Conservation (phyloP, 1,284 basidiomycete species). For the Puccinia triticina region DNA sequence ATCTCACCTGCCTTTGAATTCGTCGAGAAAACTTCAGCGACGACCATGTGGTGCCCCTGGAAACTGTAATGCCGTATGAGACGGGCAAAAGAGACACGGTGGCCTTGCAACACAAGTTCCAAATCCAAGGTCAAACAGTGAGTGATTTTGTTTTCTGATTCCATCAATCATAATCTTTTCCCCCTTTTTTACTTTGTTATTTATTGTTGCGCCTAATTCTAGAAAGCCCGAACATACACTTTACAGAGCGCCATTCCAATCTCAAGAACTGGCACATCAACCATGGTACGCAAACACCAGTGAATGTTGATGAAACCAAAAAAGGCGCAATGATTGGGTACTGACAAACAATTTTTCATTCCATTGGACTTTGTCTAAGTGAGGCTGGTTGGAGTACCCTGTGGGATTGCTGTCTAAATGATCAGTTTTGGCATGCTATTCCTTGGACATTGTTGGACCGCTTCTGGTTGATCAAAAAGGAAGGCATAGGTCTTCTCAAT, state of each 20-base stretch:
- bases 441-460: no score
- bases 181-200: slow-evolving; percentile 51
- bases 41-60: slow-evolving; percentile 73
- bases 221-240: slow-evolving; percentile 88
- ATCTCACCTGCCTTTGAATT: slow-evolving; percentile 95
- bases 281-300: slow-evolving; percentile 73
- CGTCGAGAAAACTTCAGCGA: slow-evolving; percentile 88
- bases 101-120: slow-evolving; percentile 96
- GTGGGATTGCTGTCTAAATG: no score
- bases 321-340: no score
- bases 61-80: slow-evolving; percentile 88
- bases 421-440: no score
- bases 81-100: slow-evolving; percentile 91
- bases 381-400: no score
- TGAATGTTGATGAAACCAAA: neutral
- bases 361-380: slow-evolving; percentile 17
- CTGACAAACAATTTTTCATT: neutral
- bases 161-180: slow-evolving; percentile 18
- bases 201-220: slow-evolving; percentile 52
- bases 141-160: neutral
- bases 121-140: slow-evolving; percentile 77
- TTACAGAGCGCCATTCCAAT: slow-evolving; percentile 74
- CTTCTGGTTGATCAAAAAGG: no score
- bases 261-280: slow-evolving; percentile 72
- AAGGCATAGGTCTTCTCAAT: no score